Conservation (phyloP, 2,329 filamentous ascomycete species). For the Microsporum ferrugineum region DNA sequence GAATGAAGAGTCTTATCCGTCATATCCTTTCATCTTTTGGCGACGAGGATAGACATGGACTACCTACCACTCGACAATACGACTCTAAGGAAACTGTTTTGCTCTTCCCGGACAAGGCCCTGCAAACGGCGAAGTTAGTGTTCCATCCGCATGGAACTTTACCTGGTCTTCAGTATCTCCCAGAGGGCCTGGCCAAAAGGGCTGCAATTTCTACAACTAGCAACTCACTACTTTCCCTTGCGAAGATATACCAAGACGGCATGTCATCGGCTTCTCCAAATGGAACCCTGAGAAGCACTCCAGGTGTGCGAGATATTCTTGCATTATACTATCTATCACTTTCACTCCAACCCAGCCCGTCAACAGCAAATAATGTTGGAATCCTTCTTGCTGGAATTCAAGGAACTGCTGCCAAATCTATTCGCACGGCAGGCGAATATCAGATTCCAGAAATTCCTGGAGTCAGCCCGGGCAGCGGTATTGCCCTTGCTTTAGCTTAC, state of each 20-base stretch:
- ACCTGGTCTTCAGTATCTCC: slow-evolving; percentile 64
- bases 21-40: slow-evolving; percentile 62
- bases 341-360: slow-evolving; percentile 88
- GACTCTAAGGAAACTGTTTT: slow-evolving; percentile 53
- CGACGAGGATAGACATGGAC: slow-evolving; percentile 29
- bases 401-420: slow-evolving; percentile 44
- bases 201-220: slow-evolving; percentile 86
- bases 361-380: slow-evolving; percentile 94
- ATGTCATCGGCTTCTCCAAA: slow-evolving; percentile 62
- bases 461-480: slow-evolving; percentile 71
- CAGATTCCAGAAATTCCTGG: slow-evolving; percentile 54
- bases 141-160: slow-evolving; percentile 66
- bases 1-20: slow-evolving; percentile 67
- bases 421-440: slow-evolving; percentile 27
- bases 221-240: slow-evolving; percentile 84
- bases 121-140: slow-evolving; percentile 69
- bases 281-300: slow-evolving; percentile 46
- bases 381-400: slow-evolving; percentile 94
- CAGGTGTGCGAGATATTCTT: slow-evolving; percentile 80
- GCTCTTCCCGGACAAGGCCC: slow-evolving; percentile 69
- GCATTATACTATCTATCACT: slow-evolving; percentile 91
- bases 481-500: slow-evolving; percentile 79
- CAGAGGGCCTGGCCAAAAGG: slow-evolving; percentile 58
- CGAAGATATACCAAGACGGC: slow-evolving; percentile 95
- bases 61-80: slow-evolving; percentile 25